Evolutionary conservation across 768 basidiomycete genomes (phyloP), one percentile per base, ranked within the genome.

Genomic region (Rhodotorula diobovata): DNA sequence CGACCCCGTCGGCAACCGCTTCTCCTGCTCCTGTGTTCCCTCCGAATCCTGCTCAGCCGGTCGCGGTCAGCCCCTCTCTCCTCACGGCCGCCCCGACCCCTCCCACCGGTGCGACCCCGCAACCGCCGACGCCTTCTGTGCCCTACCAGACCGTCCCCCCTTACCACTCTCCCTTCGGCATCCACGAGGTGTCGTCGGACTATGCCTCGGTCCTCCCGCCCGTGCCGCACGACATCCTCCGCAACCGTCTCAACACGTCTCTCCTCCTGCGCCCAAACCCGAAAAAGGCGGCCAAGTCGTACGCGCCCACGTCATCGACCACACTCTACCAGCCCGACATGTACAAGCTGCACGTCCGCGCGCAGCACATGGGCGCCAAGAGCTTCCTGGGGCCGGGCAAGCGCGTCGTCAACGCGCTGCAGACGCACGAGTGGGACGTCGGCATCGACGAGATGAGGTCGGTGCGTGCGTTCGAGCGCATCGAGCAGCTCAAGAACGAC

Each of bases 401-500:
- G 65, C 51, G 70, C 18, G 68, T 72, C 51, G 67, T 72, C 62
- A 72, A 72, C 50, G 59, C 65, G 16, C 54, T 72, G 2, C 39
- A 43, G 21, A 69, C 74, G 41, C 68, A 61, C 39, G 68, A 75
- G 23, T 75, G 70, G 74, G 46, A 69, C 15, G 65, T 72, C 37
- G 77, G 72, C 16, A 53, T 76, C 39, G 70, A 74, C 34, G 76
- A 77, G 63, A 46, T 76, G 50, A 57, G 76, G 15, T 64, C 74
- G 14, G 51, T 70, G 37, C 50, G 76, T 32, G 87, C 91, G 2
- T 84, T 96, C 72, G 91, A 94, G 58, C 85, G 89, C 20, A 87
- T 99, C 59, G 93, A 98, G 69, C 80, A 82, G 39, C 84, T 97
- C 68, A 94, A 96, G 80, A 84, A 86, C 37, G 85, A 85, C 20